phyloP scores from a whole-genome alignment of 2,329 filamentous ascomycete species.

The Aureobasidium sp. region DNA sequence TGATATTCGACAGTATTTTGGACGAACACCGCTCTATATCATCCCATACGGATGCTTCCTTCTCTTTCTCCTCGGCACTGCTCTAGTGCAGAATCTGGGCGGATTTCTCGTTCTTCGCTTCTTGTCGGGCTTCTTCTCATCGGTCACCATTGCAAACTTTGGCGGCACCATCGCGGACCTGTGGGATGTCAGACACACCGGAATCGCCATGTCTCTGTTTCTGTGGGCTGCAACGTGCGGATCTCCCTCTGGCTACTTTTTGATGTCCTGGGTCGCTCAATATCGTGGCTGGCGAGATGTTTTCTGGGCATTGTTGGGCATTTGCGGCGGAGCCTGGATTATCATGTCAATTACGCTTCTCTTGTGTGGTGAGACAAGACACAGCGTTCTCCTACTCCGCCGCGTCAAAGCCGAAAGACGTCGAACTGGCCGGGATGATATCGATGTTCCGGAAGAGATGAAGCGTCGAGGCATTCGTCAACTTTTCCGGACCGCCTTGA shows the following conservation, averaged over 20 bases:
- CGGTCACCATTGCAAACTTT: slow-evolving; percentile 38
- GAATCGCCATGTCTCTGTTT: slow-evolving; percentile 23
- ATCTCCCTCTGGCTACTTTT: slow-evolving; percentile 38
- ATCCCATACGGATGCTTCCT: slow-evolving; percentile 40
- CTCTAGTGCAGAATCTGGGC: slow-evolving; percentile 34
- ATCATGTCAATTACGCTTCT: slow-evolving; percentile 32
- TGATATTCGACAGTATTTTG: not conserved
- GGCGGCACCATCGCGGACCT: slow-evolving; percentile 30
- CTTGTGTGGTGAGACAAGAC: slow-evolving; percentile 32
- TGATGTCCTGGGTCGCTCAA: slow-evolving; percentile 40
- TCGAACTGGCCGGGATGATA: slow-evolving; percentile 18
- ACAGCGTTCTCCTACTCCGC: slow-evolving; percentile 34
- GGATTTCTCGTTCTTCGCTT: slow-evolving; percentile 37
- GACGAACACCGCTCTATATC: slow-evolving; percentile 38
- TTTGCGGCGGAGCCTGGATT: slow-evolving; percentile 38
- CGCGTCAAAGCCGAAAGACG: slow-evolving; percentile 20
- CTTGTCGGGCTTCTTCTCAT: slow-evolving; percentile 38
- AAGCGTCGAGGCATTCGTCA: slow-evolving; percentile 32
- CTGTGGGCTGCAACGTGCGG: slow-evolving; percentile 42
- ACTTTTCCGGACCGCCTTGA: slow-evolving; percentile 35
- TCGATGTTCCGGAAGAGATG: slow-evolving; percentile 31
- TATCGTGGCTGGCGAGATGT: slow-evolving; percentile 36
- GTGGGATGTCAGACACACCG: not conserved
- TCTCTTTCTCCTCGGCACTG: slow-evolving; percentile 35
- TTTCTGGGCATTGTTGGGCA: slow-evolving; percentile 40